Evolutionary conservation across 495 filamentous ascomycete genomes (phyloP), one percentile per base, ranked within the genome.

Genomic region (Xylaria grammica): DNA sequence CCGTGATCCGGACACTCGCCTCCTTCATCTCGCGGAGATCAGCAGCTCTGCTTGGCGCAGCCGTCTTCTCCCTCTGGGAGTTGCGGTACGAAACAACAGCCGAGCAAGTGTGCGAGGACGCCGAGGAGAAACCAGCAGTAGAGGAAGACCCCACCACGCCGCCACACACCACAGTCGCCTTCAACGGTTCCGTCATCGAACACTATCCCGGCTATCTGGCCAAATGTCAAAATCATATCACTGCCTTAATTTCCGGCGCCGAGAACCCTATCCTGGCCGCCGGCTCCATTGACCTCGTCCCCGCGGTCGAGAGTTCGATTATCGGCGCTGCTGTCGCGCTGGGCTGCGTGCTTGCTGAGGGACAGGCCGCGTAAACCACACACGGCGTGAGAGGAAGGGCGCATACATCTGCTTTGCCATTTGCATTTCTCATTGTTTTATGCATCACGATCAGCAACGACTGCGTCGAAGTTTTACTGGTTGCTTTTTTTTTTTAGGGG

Each of bases 161-260:
- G 5, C 44, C 63, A 44, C 70, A 61, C 26, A 79, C 78, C 2
- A 80, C 83, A 13, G 84, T 90, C 11, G 86, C 84, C 9, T 90
- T 84, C 71, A 88, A 87, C 68, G 88, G 88, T 49, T 82, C 80
- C 27, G 88, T 91, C 34, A 81, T 91, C 34, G 84, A 88, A 73
- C 82, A 85, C 67, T 91, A 90, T 69, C 88, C 88, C 0, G 72
- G 70, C 20, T 90, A 89, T 69, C 70, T 76, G 19, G 59, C 48
- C 29, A 73, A 65, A 5, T 81, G 82, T 60, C 85, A 90, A 70
- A 58, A 53, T 6, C 83, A 81, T 63, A 77, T 88, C 42, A 79
- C 87, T 60, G 66, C 72, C 20, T 71, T 89, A 13, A 68, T 83
- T 17, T 67, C 67, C 0, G 64, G 55, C 10, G 75, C 62, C 38